These are phyloP conservation scores for Acmispon strigosus DNA, from an alignment of 306 rosid genomes.

Conservation along the genomic window DNA sequence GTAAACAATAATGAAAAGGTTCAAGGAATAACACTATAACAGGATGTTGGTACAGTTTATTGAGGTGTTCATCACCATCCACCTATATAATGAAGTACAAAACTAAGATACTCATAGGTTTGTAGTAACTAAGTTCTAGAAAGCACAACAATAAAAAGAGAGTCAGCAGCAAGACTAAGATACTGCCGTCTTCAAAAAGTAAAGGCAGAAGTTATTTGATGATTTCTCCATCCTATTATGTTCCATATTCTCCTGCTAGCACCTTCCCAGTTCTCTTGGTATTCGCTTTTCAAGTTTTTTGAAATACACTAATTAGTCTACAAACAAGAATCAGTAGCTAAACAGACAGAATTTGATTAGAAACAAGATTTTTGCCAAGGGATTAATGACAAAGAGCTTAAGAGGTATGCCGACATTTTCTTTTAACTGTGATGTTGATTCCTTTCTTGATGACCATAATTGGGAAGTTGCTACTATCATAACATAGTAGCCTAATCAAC, in stretches of 20 bases:
- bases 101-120: slow-evolving; percentile 9
- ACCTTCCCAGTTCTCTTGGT: too few relatives aligned
- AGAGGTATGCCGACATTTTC: too few relatives aligned
- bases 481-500: too few relatives aligned
- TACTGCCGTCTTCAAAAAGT: not conserved
- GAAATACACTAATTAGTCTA: too few relatives aligned
- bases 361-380: too few relatives aligned
- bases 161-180: not conserved
- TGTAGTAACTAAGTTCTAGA: not conserved
- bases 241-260: not conserved
- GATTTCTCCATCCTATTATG: not conserved
- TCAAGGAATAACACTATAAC: not conserved
- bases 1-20: not conserved
- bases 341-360: too few relatives aligned
- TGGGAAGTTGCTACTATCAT: too few relatives aligned
- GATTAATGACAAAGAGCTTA: too few relatives aligned
- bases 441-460: too few relatives aligned
- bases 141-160: not conserved
- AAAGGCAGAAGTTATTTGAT: not conserved
- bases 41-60: not conserved
- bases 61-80: not conserved
- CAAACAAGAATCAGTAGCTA: too few relatives aligned
- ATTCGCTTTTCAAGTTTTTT: too few relatives aligned
- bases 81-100: not conserved
- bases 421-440: too few relatives aligned